Percentiles rank a stretch among this genome's conserved stretches.
These are phyloP conservation scores for Phytophthora fragariaefolia DNA, from an alignment of 352 stramenopile genomes.

Conservation along the genomic window DNA sequence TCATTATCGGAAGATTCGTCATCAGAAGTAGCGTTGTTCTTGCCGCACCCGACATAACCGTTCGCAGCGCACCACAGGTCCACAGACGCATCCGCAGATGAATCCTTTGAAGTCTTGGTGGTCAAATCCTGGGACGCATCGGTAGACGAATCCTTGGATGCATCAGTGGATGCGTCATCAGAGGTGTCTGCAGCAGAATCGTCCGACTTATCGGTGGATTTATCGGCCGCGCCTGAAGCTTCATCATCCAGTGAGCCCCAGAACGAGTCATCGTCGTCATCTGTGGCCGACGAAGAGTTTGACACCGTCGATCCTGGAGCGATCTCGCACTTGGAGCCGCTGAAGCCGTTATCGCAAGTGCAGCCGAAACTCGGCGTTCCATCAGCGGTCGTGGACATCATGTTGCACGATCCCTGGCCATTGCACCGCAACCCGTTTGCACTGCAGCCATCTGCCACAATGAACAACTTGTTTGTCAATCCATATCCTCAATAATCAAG, in stretches of 20 bases:
- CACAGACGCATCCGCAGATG: not conserved
- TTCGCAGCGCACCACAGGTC: not conserved
- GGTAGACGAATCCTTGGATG: constrained; percentile 9
- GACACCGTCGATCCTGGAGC: constrained; percentile 8
- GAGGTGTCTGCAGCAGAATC: constrained; percentile 8
- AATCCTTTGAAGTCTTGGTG: constrained; percentile 1
- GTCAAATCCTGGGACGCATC: constrained; percentile 8
- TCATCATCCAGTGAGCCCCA: constrained; percentile 1
- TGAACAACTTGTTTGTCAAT: not conserved
- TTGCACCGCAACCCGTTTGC: constrained; percentile 77
- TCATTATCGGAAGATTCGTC: constrained; percentile 11
- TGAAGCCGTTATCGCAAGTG: constrained; percentile 74
- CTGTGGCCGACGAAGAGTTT: constrained; percentile 17
- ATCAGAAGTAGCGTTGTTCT: constrained; percentile 4
- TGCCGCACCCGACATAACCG: not conserved
- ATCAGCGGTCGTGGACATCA: constrained; percentile 39
- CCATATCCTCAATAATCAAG: not conserved
- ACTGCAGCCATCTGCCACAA: constrained; percentile 47
- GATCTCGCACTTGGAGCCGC: constrained; percentile 58
- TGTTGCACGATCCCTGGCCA: constrained; percentile 72
- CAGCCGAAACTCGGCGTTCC: constrained; percentile 63
- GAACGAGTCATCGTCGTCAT: constrained; percentile 15
- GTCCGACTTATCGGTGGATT: constrained; percentile 1
- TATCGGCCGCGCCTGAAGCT: not conserved
- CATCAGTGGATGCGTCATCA: constrained; percentile 1